Conservation (phyloP, 108 stramenopile species). For the Cyclotella baltica region DNA sequence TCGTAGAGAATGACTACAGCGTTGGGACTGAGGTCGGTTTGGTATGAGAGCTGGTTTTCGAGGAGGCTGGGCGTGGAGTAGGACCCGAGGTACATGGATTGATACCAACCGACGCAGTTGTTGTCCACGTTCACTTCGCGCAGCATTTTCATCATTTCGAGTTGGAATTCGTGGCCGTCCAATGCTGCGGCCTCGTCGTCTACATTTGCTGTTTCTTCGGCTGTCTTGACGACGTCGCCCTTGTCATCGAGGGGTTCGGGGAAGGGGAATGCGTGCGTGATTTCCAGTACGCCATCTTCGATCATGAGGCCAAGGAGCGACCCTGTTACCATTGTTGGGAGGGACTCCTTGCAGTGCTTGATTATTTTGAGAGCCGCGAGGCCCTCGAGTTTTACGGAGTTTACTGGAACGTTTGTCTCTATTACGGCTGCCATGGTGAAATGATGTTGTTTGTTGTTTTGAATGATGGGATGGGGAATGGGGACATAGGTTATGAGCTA, state of each 20-base stretch:
- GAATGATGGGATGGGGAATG: not conserved
- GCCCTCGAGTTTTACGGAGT: conserved; percentile 81
- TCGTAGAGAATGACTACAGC: conserved; percentile 97
- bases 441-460: not conserved
- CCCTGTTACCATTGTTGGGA: conserved; percentile 94
- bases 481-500: not conserved
- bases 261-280: conserved; percentile 94
- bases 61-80: conserved; percentile 89
- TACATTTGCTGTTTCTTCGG: conserved; percentile 65
- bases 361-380: conserved; percentile 97
- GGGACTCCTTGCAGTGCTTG: conserved; percentile 96
- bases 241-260: conserved; percentile 66
- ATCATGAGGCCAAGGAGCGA: conserved; percentile 94
- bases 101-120: conserved; percentile 99
- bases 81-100: conserved; percentile 95
- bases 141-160: conserved; percentile 99
- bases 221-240: conserved; percentile 51
- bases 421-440: conserved; percentile 73
- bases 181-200: conserved; percentile 67
- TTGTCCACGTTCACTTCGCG: conserved; percentile 98
- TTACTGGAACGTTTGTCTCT: conserved; percentile 73
- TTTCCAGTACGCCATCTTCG: conserved; percentile 80
- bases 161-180: conserved; percentile 89
- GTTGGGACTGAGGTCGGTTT: conserved; percentile 94
- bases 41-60: conserved; percentile 94